These are phyloP conservation scores for Nadsonia starkeyi-henricii DNA, from an alignment of 1,139 yeast genomes.

Conservation along the genomic window DNA sequence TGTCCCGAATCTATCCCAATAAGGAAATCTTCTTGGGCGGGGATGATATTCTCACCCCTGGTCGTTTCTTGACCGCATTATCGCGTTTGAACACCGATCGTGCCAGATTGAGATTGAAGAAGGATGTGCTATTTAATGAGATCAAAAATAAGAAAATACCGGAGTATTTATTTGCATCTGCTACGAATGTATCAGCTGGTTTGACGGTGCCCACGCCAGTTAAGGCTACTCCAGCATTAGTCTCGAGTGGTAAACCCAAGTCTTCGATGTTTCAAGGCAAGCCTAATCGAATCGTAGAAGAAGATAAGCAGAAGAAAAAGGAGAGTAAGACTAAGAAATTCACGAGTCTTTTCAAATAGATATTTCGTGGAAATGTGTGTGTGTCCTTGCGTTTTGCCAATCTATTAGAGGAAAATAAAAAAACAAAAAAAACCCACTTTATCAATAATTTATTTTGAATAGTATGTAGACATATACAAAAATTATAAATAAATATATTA, in stretches of 20 bases:
- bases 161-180: constrained; percentile 17
- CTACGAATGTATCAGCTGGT: constrained; percentile 7
- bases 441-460: no score
- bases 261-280: not conserved
- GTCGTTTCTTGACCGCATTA: constrained; percentile 29
- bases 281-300: constrained; percentile 1
- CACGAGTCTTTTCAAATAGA: not conserved
- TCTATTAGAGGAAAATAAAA: no score
- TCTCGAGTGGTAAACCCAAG: constrained; percentile 3
- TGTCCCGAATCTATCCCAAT: constrained; percentile 39
- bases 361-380: no score
- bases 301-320: constrained; percentile 8
- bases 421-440: no score
- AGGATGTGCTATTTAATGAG: not conserved
- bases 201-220: constrained; percentile 1
- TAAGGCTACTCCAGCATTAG: constrained; percentile 1
- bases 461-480: no score
- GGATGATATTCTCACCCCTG: constrained; percentile 59
- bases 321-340: not conserved
- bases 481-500: no score
- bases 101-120: constrained; percentile 15
- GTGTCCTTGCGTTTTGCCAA: no score
- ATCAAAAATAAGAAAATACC: constrained; percentile 15
- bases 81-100: constrained; percentile 18
- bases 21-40: constrained; percentile 78